Conservation (phyloP, 1,284 basidiomycete genomes). For the Ustilago curta region DNA sequence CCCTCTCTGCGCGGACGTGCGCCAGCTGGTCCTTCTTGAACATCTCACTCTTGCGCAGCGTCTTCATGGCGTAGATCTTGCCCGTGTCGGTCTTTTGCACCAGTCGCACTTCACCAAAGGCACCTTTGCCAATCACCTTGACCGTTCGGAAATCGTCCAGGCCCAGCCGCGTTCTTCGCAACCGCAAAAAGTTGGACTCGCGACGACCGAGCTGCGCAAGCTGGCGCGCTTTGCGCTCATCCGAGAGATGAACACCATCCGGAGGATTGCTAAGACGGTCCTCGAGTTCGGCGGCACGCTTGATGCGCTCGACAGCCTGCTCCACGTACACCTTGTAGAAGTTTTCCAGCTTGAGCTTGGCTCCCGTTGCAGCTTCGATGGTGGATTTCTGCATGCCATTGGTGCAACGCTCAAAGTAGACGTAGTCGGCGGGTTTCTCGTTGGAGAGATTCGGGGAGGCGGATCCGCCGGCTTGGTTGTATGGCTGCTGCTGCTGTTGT, state of each 20-base stretch:
- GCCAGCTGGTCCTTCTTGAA: constrained; percentile 98
- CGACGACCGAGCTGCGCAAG: constrained; percentile 88
- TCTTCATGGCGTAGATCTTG: constrained; percentile 99
- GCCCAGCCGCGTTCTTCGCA: constrained; percentile 91
- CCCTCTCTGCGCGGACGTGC: constrained; percentile 97
- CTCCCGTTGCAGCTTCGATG: constrained; percentile 89
- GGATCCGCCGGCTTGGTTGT: constrained; percentile 27
- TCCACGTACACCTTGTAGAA: constrained; percentile 97
- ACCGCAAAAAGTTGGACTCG: constrained; percentile 82
- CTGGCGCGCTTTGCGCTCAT: constrained; percentile 90
- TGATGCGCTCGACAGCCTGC: constrained; percentile 87
- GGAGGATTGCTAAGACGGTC: constrained; percentile 75
- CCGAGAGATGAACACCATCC: constrained; percentile 69
- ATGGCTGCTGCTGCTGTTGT: constrained; percentile 39
- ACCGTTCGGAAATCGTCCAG: constrained; percentile 94
- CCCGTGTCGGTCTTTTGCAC: constrained; percentile 97
- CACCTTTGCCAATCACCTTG: constrained; percentile 99
- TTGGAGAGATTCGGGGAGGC: constrained; percentile 45
- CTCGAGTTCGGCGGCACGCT: constrained; percentile 91
- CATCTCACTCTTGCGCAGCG: constrained; percentile 97
- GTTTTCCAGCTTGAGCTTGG: constrained; percentile 96
- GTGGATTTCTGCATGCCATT: constrained; percentile 86
- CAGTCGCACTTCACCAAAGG: constrained; percentile 95
- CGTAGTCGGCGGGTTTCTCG: constrained; percentile 78
- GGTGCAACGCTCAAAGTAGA: constrained; percentile 93